Base-by-base conservation (phyloP, 2,329 filamentous ascomycete genomes). In the Diaporthe longicolla region DNA sequence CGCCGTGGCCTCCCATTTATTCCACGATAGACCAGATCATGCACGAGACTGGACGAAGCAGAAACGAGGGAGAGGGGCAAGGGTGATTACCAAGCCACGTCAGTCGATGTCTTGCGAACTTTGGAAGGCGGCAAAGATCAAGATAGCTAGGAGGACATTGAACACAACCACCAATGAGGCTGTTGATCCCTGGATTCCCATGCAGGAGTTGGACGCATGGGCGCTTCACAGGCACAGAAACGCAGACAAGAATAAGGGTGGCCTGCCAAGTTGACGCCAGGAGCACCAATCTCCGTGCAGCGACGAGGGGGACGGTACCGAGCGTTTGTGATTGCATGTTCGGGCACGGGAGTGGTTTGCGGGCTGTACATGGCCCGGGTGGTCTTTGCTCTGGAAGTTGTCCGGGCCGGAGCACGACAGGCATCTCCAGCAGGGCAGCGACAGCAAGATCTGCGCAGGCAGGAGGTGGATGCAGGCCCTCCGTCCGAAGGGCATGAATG, bases 401-500 rank as follows among this genome's bases (percentile, higher is more conserved):
- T 66, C 63, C 63, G 63, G 63, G 63, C 63, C 63, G 63, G 40
- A 43, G 40, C 10, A 37, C 35, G 35, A 37, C 35, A 37, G 35
- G 35, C 35, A 37, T 11, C 35, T 8, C 2, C 35, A 37, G 35
- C 35, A 37, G 9, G 35, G 35, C 40, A 43, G 40, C 40, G 17
- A 3, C 24, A 63, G 17, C 17, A 17, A 32, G 59, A 45, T 61
- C 24, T 43, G 37, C 45, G 45, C 45, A 19, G 21, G 45, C 40
- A 48, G 2, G 4, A 48, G 1, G 59, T 21, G 40, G 11, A 37
- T 26, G 37, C 57, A n/a, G 61, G 40, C 15, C 3, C 40, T 43
- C 26, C 63, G 48, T 68, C 63, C 48, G 63, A 68, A 68, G 63
- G 48, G 63, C 45, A 66, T 66, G 63, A 66, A 66, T 66, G 43